These are phyloP conservation scores for Conoideocrella luteorostrata DNA, from an alignment of 2,329 filamentous ascomycete species.

Conservation along the genomic window DNA sequence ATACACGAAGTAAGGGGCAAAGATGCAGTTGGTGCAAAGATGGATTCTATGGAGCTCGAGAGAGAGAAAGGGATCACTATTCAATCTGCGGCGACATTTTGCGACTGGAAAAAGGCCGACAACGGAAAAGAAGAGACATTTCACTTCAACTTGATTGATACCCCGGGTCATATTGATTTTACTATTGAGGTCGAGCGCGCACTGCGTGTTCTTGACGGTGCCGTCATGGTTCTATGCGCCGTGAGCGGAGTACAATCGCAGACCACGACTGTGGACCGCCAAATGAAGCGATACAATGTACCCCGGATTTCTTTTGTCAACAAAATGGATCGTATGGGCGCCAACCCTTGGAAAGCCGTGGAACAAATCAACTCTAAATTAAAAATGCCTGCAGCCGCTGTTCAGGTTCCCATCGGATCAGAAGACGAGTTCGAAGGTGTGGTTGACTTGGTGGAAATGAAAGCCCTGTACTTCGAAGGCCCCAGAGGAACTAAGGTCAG, in stretches of 20 bases:
- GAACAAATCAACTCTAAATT: slow-evolving; percentile 97
- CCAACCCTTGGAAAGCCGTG: slow-evolving; percentile 95
- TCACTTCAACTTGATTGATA: slow-evolving; percentile 98
- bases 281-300: slow-evolving; percentile 98
- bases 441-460: slow-evolving; percentile 88
- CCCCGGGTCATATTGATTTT: slow-evolving; percentile 97
- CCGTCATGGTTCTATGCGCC: slow-evolving; percentile 96
- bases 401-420: slow-evolving; percentile 88
- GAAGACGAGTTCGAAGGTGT: slow-evolving; percentile 92
- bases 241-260: slow-evolving; percentile 96
- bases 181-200: slow-evolving; percentile 98
- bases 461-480: slow-evolving; percentile 87
- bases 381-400: slow-evolving; percentile 82
- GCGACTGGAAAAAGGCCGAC: slow-evolving; percentile 88
- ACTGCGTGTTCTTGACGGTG: slow-evolving; percentile 87
- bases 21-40: slow-evolving; percentile 94
- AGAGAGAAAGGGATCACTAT: slow-evolving; percentile 98
- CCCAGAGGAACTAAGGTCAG: slow-evolving; percentile 70
- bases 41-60: slow-evolving; percentile 99
- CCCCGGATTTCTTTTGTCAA: slow-evolving; percentile 95
- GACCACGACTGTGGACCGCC: slow-evolving; percentile 94
- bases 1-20: slow-evolving; percentile 97
- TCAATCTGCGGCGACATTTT: slow-evolving; percentile 95
- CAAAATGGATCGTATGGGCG: slow-evolving; percentile 99
- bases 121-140: slow-evolving; percentile 82